Evolutionary conservation across 2,329 filamentous ascomycete species (phyloP).

Genomic region (Ophiostoma pallidulum): DNA sequence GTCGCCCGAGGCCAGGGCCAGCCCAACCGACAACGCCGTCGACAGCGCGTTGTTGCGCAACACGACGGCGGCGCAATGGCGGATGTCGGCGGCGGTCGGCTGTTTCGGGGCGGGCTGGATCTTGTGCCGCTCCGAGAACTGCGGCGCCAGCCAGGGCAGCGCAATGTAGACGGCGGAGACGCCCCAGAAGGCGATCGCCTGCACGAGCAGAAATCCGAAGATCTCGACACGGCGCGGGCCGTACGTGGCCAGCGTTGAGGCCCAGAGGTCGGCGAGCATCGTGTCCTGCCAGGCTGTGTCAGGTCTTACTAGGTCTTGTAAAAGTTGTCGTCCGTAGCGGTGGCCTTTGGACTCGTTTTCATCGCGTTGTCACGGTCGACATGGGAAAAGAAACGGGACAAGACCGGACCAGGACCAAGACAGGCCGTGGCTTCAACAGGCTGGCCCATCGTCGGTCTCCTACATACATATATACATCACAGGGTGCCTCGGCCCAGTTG

Average conservation of each 20-base stretch:
- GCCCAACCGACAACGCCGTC: conserved; percentile 23
- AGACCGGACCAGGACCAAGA: too few relatives aligned
- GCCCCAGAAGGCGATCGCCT: conserved; percentile 38
- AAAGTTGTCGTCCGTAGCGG: too few relatives aligned
- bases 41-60: conserved; percentile 38
- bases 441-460: too few relatives aligned
- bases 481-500: conserved; percentile 2
- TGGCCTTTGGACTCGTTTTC: too few relatives aligned
- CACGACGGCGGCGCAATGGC: conserved; percentile 34
- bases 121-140: conserved; percentile 42
- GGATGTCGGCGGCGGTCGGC: conserved; percentile 35
- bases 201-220: conserved; percentile 30
- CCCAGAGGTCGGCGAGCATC: conserved; percentile 15
- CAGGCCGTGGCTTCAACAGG: too few relatives aligned
- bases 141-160: conserved; percentile 35
- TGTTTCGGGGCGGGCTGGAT: conserved; percentile 43
- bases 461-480: too few relatives aligned
- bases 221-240: conserved; percentile 28
- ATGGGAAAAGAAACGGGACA: too few relatives aligned
- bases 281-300: too few relatives aligned
- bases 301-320: too few relatives aligned
- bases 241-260: conserved; percentile 16
- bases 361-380: too few relatives aligned
- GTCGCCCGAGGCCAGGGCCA: conserved; percentile 6
- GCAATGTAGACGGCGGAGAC: conserved; percentile 32